Conservation (phyloP, 345 rosid species). For the Orychophragmus violaceus region DNA sequence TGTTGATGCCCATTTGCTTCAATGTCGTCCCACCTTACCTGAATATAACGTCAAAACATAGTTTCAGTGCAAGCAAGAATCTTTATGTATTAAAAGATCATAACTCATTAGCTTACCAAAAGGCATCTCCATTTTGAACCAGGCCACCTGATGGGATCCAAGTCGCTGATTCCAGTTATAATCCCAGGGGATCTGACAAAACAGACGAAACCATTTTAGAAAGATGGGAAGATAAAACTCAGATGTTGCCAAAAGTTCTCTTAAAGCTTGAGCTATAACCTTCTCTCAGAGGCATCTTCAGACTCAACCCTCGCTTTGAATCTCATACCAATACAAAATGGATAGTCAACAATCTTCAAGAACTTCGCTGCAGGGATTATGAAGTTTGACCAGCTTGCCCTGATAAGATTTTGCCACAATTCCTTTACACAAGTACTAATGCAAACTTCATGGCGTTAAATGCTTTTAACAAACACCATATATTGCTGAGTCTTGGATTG, state of each 20-base stretch:
- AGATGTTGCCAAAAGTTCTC: background rate
- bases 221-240: background rate
- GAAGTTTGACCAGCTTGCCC: slow-evolving; percentile 74
- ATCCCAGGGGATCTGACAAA: slow-evolving; percentile 66
- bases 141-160: slow-evolving; percentile 91
- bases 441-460: background rate
- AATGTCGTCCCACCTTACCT: slow-evolving; percentile 92
- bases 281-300: slow-evolving; percentile 92
- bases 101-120: slow-evolving; percentile 39
- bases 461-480: background rate
- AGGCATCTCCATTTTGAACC: slow-evolving; percentile 96
- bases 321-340: slow-evolving; percentile 77
- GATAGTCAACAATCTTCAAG: slow-evolving; percentile 65
- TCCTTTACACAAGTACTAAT: background rate
- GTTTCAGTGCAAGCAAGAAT: background rate
- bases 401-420: slow-evolving; percentile 14
- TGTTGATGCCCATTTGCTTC: slow-evolving; percentile 54
- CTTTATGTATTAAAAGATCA: background rate
- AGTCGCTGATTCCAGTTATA: slow-evolving; percentile 69
- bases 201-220: background rate
- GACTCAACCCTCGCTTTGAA: slow-evolving; percentile 75
- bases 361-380: slow-evolving; percentile 59
- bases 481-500: background rate
- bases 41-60: slow-evolving; percentile 14
- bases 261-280: slow-evolving; percentile 38